Conservation (phyloP, 2,329 filamentous ascomycete genomes). For the Hypoxylon sp. region DNA sequence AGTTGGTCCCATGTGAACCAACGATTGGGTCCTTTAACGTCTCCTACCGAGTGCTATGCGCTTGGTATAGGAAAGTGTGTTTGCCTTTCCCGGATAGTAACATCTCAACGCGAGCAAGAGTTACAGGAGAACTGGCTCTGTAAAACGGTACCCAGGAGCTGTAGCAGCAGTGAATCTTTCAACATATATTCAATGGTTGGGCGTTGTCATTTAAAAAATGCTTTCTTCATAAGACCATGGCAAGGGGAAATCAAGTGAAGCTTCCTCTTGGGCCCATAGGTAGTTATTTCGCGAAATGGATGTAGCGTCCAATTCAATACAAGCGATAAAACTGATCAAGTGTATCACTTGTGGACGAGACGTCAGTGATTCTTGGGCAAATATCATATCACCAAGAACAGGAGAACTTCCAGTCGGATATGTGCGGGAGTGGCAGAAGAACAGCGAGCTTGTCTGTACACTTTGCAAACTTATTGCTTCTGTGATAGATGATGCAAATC, state of each 20-base stretch:
- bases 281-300: not conserved
- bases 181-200: not conserved
- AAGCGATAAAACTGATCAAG: not conserved
- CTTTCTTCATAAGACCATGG: not conserved
- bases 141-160: not conserved
- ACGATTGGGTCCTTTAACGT: not conserved
- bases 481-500: slow-evolving; percentile 4
- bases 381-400: not conserved
- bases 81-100: not conserved
- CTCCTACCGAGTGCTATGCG: not conserved
- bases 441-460: not conserved
- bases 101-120: not conserved
- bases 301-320: not conserved
- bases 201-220: not conserved
- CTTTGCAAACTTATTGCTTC: slow-evolving; percentile 5
- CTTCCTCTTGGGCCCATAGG: not conserved
- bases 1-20: not conserved
- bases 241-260: not conserved
- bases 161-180: not conserved
- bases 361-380: not conserved
- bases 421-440: not conserved
- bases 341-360: not conserved
- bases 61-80: not conserved
- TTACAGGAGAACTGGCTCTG: not conserved
- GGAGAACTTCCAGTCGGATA: not conserved